A percentile compares a stretch with the other conserved stretches of the same genome.
Evolutionary conservation across 1,284 basidiomycete species (phyloP).

Genomic region (Binderoboletus segoi): DNA sequence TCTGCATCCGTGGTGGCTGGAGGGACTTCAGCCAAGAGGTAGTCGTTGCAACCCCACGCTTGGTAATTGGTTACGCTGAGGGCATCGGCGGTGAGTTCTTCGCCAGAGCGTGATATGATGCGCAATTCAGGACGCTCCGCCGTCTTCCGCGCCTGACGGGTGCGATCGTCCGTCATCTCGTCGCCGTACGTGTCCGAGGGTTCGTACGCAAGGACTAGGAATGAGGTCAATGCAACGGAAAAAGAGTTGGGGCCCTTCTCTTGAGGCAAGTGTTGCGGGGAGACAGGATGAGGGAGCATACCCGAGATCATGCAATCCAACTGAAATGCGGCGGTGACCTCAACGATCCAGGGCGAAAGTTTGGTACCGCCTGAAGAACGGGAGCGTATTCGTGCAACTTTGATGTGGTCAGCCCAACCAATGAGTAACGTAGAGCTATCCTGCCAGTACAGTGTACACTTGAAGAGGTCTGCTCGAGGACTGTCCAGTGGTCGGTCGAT

Average conservation of each 20-base stretch:
- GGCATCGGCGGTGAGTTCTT: constrained; percentile 88
- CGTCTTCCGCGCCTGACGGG: constrained; percentile 74
- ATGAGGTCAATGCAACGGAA: constrained; percentile 56
- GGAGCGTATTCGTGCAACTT: constrained; percentile 81
- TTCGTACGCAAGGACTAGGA: constrained; percentile 84
- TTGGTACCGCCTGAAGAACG: constrained; percentile 47
- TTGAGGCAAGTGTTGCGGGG: constrained; percentile 27
- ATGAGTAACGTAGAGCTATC: constrained; percentile 89
- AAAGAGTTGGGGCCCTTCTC: constrained; percentile 25
- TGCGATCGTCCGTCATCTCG: constrained; percentile 72
- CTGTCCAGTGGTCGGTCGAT: constrained; percentile 83
- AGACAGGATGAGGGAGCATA: constrained; percentile 75
- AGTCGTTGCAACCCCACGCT: constrained; percentile 92
- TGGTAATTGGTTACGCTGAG: constrained; percentile 80
- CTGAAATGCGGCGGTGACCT: constrained; percentile 91
- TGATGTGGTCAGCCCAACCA: constrained; percentile 95
- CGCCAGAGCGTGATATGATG: constrained; percentile 86
- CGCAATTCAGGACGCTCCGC: constrained; percentile 92
- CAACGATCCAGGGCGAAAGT: constrained; percentile 64
- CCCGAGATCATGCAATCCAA: constrained; percentile 96
- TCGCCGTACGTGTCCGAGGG: constrained; percentile 67
- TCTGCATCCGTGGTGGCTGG: constrained; percentile 36
- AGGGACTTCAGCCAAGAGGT: constrained; percentile 62
- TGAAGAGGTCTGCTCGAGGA: constrained; percentile 91
- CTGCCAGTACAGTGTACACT: constrained; percentile 90